Conservation (phyloP, 2,329 filamentous ascomycete species). For the Rugonectria rugulosa region DNA sequence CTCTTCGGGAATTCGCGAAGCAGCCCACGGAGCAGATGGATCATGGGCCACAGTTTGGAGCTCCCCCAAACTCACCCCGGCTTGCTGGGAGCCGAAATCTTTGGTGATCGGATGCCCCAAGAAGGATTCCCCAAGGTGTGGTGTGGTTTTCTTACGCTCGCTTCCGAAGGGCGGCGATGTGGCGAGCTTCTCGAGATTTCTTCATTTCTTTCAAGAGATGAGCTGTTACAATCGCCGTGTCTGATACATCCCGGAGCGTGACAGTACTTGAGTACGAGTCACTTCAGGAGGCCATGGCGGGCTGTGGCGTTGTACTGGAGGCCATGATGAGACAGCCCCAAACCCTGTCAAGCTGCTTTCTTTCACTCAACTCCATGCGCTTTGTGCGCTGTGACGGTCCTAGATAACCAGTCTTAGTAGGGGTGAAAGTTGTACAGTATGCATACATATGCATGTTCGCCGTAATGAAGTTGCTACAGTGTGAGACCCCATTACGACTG, state of each 20-base stretch:
- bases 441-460: too few species aligned
- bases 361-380: too few species aligned
- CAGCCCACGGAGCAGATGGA: too few species aligned
- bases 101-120: conserved; percentile 10
- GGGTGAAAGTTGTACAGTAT: too few species aligned
- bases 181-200: conserved; percentile 15
- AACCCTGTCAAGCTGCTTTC: conserved; percentile 21
- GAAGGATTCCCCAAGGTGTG: conserved; percentile 9
- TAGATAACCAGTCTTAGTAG: too few species aligned
- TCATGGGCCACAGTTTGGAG: conserved; percentile 15
- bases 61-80: conserved; percentile 5
- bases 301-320: conserved; percentile 17
- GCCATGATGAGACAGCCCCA: conserved; percentile 23
- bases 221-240: too few species aligned
- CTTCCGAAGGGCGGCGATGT: conserved; percentile 14
- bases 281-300: conserved; percentile 13
- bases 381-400: too few species aligned
- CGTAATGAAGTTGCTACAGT: too few species aligned
- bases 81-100: conserved; percentile 11
- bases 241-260: too few species aligned
- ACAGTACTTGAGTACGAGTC: too few species aligned
- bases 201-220: neutral
- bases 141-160: conserved; percentile 17
- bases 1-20: conserved; percentile 21
- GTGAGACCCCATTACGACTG: too few species aligned